Evolutionary conservation across 257 asterid species (phyloP).

Genomic region (Capsicum rhomboideum): DNA sequence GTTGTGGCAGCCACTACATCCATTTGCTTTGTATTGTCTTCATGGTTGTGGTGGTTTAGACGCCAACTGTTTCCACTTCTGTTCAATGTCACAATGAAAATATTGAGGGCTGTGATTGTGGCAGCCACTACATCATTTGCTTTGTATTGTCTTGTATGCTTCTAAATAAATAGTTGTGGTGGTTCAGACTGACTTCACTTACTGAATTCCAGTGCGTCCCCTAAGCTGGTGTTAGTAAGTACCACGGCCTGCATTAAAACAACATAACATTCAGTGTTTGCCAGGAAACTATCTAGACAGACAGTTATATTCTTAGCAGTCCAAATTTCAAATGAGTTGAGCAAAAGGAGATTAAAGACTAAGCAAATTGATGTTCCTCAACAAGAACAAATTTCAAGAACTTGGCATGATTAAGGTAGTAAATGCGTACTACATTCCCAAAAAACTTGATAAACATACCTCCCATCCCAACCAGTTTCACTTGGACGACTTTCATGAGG

Average conservation of each 20-base stretch:
- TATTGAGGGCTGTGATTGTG: too few relatives aligned
- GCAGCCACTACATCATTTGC: too few relatives aligned
- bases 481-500: not conserved
- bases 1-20: too few relatives aligned
- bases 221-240: constrained; percentile 54
- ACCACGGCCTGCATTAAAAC: constrained; percentile 71
- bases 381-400: not conserved
- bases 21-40: too few relatives aligned
- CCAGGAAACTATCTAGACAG: not conserved
- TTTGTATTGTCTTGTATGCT: too few relatives aligned
- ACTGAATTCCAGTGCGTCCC: constrained; percentile 57
- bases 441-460: not conserved
- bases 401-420: not conserved
- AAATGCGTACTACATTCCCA: not conserved
- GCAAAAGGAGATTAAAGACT: not conserved
- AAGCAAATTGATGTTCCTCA: not conserved
- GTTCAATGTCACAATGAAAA: too few relatives aligned
- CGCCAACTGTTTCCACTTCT: too few relatives aligned
- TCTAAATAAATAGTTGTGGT: too few relatives aligned
- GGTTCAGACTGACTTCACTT: too few relatives aligned
- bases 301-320: not conserved
- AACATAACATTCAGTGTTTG: not conserved
- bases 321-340: not conserved
- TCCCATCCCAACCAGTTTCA: not conserved
- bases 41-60: too few relatives aligned